Conservation (phyloP, 768 basidiomycete species). For the Boletus rufocinnamomeus region DNA sequence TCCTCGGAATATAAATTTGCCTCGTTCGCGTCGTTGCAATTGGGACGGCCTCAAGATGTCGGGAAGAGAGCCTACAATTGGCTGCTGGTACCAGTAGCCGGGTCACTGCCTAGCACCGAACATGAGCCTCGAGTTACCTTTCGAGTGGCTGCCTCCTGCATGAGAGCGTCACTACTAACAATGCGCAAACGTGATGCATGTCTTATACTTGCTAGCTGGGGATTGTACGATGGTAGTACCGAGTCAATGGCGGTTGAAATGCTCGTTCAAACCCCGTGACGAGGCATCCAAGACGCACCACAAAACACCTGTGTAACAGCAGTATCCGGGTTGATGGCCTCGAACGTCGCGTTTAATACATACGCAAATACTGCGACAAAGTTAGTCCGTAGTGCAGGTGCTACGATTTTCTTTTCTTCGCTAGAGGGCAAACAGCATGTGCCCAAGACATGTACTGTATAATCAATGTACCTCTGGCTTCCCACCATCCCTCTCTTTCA, state of each 20-base stretch:
- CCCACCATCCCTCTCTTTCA: background rate
- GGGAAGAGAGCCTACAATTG: background rate
- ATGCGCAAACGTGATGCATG: background rate
- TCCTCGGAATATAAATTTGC: background rate
- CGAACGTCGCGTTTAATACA: background rate
- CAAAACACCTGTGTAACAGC: background rate
- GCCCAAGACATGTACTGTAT: slow-evolving; percentile 1
- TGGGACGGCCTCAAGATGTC: background rate
- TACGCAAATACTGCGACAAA: background rate
- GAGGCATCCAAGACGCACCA: background rate
- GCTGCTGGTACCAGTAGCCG: no score
- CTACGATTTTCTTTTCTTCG: background rate
- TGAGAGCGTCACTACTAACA: background rate
- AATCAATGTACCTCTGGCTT: slow-evolving; percentile 1
- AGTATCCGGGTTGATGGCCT: background rate
- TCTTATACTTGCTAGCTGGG: background rate
- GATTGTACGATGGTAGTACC: background rate
- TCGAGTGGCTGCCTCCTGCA: background rate
- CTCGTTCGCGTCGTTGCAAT: background rate
- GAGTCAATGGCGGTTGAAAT: background rate
- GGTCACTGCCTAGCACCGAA: no score
- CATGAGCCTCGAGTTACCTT: no score
- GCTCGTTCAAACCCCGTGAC: background rate
- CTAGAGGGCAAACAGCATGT: background rate
- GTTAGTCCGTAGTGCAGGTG: background rate